Conservation (phyloP, 1,284 basidiomycete genomes). For the Ustilago lituana region DNA sequence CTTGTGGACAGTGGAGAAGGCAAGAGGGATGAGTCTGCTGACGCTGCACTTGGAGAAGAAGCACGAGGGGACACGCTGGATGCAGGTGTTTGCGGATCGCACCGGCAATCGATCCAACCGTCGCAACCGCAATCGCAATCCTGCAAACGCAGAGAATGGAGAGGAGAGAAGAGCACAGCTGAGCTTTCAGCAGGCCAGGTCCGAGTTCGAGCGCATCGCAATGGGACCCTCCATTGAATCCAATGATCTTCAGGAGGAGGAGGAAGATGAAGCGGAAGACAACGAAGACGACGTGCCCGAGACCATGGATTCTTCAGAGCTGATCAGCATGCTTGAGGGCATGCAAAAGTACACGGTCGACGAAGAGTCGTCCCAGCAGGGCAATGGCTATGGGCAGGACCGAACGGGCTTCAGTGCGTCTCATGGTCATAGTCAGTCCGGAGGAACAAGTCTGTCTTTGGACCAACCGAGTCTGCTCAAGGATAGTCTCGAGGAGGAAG, state of each 20-base stretch:
- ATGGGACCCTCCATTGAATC: not conserved
- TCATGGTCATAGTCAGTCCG: conserved; percentile 60
- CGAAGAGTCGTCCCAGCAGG: conserved; percentile 70
- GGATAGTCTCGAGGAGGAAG: conserved; percentile 85
- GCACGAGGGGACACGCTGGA: conserved; percentile 77
- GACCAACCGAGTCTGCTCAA: conserved; percentile 75
- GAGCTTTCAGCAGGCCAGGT: conserved; percentile 31
- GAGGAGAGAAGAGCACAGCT: conserved; percentile 12
- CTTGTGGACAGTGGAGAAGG: conserved; percentile 56
- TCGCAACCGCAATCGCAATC: not conserved
- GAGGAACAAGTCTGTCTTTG: conserved; percentile 19
- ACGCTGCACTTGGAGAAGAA: conserved; percentile 60
- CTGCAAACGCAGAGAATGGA: not conserved
- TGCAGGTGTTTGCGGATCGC: conserved; percentile 75
- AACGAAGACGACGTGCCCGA: conserved; percentile 80
- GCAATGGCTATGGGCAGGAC: conserved; percentile 68
- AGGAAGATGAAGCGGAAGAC: conserved; percentile 45
- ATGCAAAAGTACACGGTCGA: conserved; percentile 84
- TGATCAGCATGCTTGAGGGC: conserved; percentile 79
- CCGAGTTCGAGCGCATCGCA: conserved; percentile 8
- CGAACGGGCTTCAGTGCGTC: conserved; percentile 15
- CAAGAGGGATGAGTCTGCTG: conserved; percentile 30
- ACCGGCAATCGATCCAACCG: conserved; percentile 4
- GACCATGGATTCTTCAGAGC: conserved; percentile 84
- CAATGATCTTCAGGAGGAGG: conserved; percentile 8